These are phyloP conservation scores for Manihot esculenta DNA, from an alignment of 441 rosid genomes.

Conservation along the genomic window DNA sequence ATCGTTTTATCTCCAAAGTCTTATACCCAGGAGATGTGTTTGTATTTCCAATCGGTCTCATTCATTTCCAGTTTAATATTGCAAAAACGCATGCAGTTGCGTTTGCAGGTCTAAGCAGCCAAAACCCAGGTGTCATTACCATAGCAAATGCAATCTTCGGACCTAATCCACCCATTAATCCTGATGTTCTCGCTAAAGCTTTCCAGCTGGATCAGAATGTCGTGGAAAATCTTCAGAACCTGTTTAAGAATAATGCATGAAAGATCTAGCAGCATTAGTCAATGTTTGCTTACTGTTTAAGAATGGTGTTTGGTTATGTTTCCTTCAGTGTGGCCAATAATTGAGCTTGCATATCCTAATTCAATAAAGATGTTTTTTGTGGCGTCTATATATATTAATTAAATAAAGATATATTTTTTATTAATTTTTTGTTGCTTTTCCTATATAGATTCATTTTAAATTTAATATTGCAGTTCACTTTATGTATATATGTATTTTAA, in stretches of 20 bases:
- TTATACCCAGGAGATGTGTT: conserved; percentile 41
- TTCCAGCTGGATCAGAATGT: conserved; percentile 29
- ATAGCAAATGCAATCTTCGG: conserved; percentile 41
- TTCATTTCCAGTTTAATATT: conserved; percentile 45
- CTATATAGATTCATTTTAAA: no score
- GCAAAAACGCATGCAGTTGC: conserved; percentile 35
- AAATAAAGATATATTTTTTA: no score
- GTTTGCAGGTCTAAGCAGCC: conserved; percentile 37
- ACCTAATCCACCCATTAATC: conserved; percentile 23
- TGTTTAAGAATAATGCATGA: background rate
- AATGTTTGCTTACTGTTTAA: no score
- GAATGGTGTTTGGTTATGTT: no score
- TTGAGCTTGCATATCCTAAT: no score
- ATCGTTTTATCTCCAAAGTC: conserved; percentile 19
- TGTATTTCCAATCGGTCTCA: conserved; percentile 44
- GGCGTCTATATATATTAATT: no score
- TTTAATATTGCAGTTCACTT: no score
- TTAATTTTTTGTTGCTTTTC: no score
- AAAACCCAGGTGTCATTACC: conserved; percentile 46
- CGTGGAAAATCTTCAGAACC: conserved; percentile 25
- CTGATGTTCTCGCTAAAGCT: conserved; percentile 30
- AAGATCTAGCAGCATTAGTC: background rate
- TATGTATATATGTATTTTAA: no score
- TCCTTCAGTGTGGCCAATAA: no score
- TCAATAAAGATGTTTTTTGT: no score